A percentile compares a stretch with the other conserved stretches of the same genome.
Evolutionary conservation across 306 rosid species (phyloP).

Genomic region (Vigna hirtella): DNA sequence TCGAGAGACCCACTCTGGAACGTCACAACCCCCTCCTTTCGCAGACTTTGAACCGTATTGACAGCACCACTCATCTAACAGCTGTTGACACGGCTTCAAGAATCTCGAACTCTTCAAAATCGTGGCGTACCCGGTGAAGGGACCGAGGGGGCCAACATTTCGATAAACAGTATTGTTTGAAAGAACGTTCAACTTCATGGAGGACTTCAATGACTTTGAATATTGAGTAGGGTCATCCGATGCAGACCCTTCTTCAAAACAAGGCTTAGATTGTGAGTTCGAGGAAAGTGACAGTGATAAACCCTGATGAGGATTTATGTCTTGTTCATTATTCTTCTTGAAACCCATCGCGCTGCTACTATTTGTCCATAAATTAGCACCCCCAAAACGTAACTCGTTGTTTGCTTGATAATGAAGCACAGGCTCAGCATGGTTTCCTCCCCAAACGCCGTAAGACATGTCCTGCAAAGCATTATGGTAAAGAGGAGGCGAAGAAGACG

Average conservation of each 20-base stretch:
- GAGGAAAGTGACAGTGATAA: slow-evolving; percentile 84
- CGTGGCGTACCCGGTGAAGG: slow-evolving; percentile 90
- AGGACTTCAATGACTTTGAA: slow-evolving; percentile 34
- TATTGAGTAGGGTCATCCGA: slow-evolving; percentile 43
- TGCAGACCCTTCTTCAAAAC: slow-evolving; percentile 50
- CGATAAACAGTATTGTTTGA: slow-evolving; percentile 40
- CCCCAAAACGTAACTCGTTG: slow-evolving; percentile 19
- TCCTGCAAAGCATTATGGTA: slow-evolving; percentile 62
- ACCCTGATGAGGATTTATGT: slow-evolving; percentile 55
- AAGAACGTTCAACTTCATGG: slow-evolving; percentile 12
- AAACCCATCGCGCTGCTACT: slow-evolving; percentile 31
- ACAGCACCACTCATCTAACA: slow-evolving; percentile 69
- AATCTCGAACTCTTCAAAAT: slow-evolving; percentile 82
- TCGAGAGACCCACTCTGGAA: slow-evolving; percentile 57
- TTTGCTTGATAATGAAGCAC: slow-evolving; percentile 50
- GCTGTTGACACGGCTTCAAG: slow-evolving; percentile 72
- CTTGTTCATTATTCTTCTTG: slow-evolving; percentile 38
- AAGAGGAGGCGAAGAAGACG: slow-evolving; percentile 21
- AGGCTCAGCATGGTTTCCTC: slow-evolving; percentile 49
- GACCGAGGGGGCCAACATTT: slow-evolving; percentile 87
- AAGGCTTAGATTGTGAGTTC: slow-evolving; percentile 55
- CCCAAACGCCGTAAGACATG: slow-evolving; percentile 52
- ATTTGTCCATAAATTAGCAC: slow-evolving; percentile 55
- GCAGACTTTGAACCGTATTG: slow-evolving; percentile 28
- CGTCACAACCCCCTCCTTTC: slow-evolving; percentile 31